Base-by-base conservation (phyloP, 1,284 basidiomycete genomes). In the Lentinula novae-zelandiae region DNA sequence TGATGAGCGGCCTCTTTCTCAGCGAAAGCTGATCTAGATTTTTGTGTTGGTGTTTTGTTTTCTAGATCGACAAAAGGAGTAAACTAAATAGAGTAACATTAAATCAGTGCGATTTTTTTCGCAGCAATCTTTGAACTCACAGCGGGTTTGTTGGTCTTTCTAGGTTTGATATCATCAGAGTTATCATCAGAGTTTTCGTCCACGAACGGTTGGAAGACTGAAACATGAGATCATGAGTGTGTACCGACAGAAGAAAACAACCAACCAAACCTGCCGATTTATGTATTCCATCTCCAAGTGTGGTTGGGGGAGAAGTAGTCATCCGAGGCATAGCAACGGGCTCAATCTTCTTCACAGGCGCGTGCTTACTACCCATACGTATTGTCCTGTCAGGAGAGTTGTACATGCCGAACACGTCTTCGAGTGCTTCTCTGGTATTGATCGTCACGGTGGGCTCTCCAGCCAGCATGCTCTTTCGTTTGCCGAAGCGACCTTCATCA, bases 371-470 rank as follows among this genome's bases (percentile, higher is more conserved):
- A 17, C 88, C 88, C 10, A 79, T 71, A 39, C 78, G 82, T 53
- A 83, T 82, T 0, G 90, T 93, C 75, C 89, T 89, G 63, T 91
- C 89, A 1, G 90, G 90, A 7, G 89, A 91, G 71, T 96, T 96
- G 72, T 94, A 96, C 87, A 97, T 92, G 61, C 88, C 89, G 76
- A 93, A 93, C 42, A 97, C 93, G 71, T 96, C 95, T n/a, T 85
- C 90, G 57, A 96, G 80, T 2, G 95, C 95, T 64, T 93, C 92
- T 72, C 94, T 95, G 50, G 92, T 94, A 70, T 92, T 92, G 64
- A 93, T 86, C 0, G 92, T 94, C 5, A 74, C 69, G 7, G 72
- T 73, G 5, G 72, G 72, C 51, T 73, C 73, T 53, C 70, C 72
- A 53, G 61, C 42, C 50, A 63, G 73, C 61, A 75, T 51, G 63